phyloP scores from a whole-genome alignment of 306 rosid genomes.

The Rosa rugosa region DNA sequence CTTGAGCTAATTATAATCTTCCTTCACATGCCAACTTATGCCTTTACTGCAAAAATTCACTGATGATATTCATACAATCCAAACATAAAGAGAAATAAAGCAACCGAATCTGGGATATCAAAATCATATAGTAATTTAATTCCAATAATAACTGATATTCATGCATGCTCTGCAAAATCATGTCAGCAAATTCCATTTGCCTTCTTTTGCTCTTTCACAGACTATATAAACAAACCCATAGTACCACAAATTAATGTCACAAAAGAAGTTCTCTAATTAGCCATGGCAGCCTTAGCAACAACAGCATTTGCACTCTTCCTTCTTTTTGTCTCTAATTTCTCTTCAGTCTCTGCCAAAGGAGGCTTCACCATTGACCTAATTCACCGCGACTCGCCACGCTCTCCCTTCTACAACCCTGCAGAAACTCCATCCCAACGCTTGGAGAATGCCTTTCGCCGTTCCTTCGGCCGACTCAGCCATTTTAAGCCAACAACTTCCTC shows the following conservation, averaged over 20 bases:
- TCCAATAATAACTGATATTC: neutral
- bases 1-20: neutral
- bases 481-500: neutral
- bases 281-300: slow-evolving; percentile 12
- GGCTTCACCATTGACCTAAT: slow-evolving; percentile 48
- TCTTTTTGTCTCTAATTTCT: neutral
- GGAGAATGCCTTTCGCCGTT: slow-evolving; percentile 37
- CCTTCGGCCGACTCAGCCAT: slow-evolving; percentile 9
- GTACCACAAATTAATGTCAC: neutral
- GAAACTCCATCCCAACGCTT: slow-evolving; percentile 30
- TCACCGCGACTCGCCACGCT: slow-evolving; percentile 52
- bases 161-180: neutral
- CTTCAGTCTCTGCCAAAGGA: neutral
- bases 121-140: neutral
- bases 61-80: neutral
- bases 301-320: neutral
- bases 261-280: neutral
- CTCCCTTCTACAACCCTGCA: slow-evolving; percentile 37
- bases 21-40: neutral
- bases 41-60: neutral
- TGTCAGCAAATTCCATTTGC: neutral
- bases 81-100: neutral
- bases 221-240: neutral
- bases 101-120: neutral
- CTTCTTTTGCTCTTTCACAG: neutral